phyloP scores from a whole-genome alignment of 2,329 filamentous ascomycete genomes.

The Niveomyces coronatus region DNA sequence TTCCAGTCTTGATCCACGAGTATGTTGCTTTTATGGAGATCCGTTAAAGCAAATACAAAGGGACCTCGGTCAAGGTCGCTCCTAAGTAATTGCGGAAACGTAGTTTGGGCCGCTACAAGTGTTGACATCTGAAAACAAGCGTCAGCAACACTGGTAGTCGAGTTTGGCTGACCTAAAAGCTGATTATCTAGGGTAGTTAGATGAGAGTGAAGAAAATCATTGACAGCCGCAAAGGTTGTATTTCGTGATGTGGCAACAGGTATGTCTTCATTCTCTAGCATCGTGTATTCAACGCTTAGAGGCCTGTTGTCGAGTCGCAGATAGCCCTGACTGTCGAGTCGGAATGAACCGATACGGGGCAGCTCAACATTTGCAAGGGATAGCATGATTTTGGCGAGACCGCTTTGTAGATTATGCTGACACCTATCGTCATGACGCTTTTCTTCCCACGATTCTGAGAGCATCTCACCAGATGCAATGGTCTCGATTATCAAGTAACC shows the following conservation, averaged over 20 bases:
- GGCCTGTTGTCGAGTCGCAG: conserved; percentile 26
- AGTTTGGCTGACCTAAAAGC: conserved; percentile 1
- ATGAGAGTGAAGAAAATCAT: background rate
- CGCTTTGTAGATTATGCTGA: conserved; percentile 6
- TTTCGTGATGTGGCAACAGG: background rate
- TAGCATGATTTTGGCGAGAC: conserved; percentile 19
- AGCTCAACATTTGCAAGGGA: conserved; percentile 18
- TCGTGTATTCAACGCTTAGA: conserved; percentile 18
- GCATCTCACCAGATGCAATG: conserved; percentile 9
- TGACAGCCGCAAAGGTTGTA: background rate
- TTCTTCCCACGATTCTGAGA: conserved; percentile 13
- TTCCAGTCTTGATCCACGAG: conserved; percentile 26
- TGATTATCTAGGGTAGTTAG: background rate
- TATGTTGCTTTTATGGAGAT: conserved; percentile 30
- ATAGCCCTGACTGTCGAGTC: conserved; percentile 18
- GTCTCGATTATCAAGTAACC: conserved; percentile 1
- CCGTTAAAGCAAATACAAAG: conserved; percentile 25
- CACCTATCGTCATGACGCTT: conserved; percentile 5
- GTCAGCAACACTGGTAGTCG: conserved; percentile 1
- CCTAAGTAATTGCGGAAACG: conserved; percentile 9
- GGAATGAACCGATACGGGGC: conserved; percentile 19
- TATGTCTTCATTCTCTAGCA: conserved; percentile 16
- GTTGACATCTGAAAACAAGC: conserved; percentile 18
- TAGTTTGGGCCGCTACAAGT: conserved; percentile 16
- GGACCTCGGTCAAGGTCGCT: conserved; percentile 18